phyloP scores from a whole-genome alignment of 495 filamentous ascomycete genomes.

The Beverwykella pulmonaria region DNA sequence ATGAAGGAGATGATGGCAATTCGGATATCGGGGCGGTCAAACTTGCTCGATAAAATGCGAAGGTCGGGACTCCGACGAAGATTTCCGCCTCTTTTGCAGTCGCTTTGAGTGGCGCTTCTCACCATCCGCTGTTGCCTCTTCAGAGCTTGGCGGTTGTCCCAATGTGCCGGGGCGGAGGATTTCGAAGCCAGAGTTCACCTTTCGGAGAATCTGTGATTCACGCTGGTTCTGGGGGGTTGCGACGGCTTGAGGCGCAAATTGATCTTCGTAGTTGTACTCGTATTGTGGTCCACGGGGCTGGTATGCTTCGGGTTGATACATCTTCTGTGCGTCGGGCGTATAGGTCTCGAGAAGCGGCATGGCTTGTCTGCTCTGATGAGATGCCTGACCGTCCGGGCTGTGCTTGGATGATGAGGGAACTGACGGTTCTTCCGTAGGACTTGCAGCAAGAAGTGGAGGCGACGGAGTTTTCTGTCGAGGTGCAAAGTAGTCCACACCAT shows the following conservation, averaged over 20 bases:
- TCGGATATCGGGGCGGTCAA: background rate
- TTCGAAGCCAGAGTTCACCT: constrained; percentile 65
- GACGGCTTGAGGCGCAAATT: background rate
- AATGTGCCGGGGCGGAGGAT: constrained; percentile 60
- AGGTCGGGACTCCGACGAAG: constrained; percentile 21
- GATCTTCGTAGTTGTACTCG: constrained; percentile 13
- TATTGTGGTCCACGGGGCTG: constrained; percentile 29
- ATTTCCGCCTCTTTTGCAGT: constrained; percentile 37
- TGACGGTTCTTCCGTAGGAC: background rate
- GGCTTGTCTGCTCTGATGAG: constrained; percentile 27
- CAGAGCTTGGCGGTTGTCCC: constrained; percentile 13
- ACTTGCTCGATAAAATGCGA: constrained; percentile 33
- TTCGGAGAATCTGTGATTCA: constrained; percentile 55
- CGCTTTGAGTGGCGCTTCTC: constrained; percentile 45
- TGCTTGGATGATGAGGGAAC: background rate
- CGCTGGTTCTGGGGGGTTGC: constrained; percentile 43
- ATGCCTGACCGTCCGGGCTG: constrained; percentile 22
- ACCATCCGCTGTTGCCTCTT: constrained; percentile 9
- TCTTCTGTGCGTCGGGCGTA: background rate
- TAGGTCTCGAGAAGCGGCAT: constrained; percentile 35
- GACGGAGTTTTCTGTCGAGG: constrained; percentile 34
- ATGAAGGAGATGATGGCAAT: background rate
- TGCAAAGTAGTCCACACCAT: constrained; percentile 42
- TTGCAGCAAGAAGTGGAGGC: constrained; percentile 20
- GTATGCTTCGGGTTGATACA: constrained; percentile 22